Evolutionary conservation across 495 filamentous ascomycete genomes (phyloP).

Genomic region (Neurospora terricola): DNA sequence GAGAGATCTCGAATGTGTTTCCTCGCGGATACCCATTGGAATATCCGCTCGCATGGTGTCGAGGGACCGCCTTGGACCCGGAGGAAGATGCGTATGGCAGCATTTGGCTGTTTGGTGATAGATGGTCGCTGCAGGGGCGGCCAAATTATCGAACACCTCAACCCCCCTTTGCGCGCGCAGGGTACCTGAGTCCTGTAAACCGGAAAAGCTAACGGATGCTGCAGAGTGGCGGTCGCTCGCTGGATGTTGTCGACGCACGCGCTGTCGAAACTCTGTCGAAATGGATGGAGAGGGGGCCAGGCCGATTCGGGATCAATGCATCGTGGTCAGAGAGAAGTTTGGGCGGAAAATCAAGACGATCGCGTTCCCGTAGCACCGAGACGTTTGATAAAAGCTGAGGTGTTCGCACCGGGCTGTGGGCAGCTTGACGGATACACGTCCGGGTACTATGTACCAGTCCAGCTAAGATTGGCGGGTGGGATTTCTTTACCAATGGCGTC

Average conservation of each 20-base stretch:
- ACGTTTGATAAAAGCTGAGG: constrained; percentile 16
- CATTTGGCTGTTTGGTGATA: constrained; percentile 21
- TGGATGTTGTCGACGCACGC: neutral
- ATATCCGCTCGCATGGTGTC: constrained; percentile 55
- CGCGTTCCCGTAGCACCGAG: constrained; percentile 14
- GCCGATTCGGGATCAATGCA: constrained; percentile 17
- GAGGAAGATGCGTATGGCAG: constrained; percentile 31
- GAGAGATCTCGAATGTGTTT: constrained; percentile 75
- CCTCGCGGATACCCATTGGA: constrained; percentile 68
- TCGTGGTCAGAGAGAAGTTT: constrained; percentile 5
- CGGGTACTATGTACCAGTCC: neutral
- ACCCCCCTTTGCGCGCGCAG: neutral
- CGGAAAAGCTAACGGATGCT: neutral
- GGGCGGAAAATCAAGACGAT: constrained; percentile 6
- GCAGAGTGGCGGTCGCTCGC: neutral
- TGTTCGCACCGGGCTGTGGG: constrained; percentile 22
- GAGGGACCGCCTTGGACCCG: constrained; percentile 45
- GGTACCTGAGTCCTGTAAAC: neutral
- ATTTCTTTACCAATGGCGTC: constrained; percentile 11
- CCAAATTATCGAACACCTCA: constrained; percentile 2
- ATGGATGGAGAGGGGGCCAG: neutral
- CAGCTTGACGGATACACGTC: constrained; percentile 3
- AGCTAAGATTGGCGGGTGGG: constrained; percentile 12
- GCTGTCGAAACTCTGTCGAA: neutral
- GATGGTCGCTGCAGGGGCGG: constrained; percentile 4